phyloP scores from a whole-genome alignment of 2,329 filamentous ascomycete species.

The Tothia fuscella region DNA sequence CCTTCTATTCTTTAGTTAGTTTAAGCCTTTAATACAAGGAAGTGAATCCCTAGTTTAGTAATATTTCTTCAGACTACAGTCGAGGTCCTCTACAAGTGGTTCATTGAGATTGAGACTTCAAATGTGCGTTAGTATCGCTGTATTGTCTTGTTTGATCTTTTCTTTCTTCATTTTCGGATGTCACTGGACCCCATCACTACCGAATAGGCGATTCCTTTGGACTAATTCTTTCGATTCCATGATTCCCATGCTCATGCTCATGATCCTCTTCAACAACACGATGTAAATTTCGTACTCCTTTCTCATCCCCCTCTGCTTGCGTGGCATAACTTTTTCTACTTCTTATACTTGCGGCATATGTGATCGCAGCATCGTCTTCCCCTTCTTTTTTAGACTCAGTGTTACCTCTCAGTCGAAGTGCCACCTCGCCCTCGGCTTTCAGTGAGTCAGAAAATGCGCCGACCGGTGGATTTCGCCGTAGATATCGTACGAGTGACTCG shows the following conservation, averaged over 20 bases:
- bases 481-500: slow-evolving; percentile 9
- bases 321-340: not conserved
- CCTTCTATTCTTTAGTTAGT: too few relatives aligned
- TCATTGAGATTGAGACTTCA: too few relatives aligned
- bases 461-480: slow-evolving; percentile 8
- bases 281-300: too few relatives aligned
- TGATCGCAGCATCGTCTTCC: not conserved
- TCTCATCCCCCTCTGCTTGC: not conserved
- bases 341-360: not conserved
- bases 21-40: too few relatives aligned
- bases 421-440: slow-evolving; percentile 9
- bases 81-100: too few relatives aligned
- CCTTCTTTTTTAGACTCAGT: not conserved
- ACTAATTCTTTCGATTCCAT: not conserved
- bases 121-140: too few relatives aligned
- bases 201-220: too few relatives aligned
- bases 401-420: slow-evolving; percentile 1
- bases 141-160: too few relatives aligned
- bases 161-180: too few relatives aligned
- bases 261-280: not conserved
- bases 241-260: slow-evolving; percentile 3
- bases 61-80: too few relatives aligned
- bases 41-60: too few relatives aligned
- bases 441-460: slow-evolving; percentile 9
- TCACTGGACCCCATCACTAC: too few relatives aligned